phyloP scores from a whole-genome alignment of 2,329 filamentous ascomycete genomes.

The Dactylellina cionopaga region DNA sequence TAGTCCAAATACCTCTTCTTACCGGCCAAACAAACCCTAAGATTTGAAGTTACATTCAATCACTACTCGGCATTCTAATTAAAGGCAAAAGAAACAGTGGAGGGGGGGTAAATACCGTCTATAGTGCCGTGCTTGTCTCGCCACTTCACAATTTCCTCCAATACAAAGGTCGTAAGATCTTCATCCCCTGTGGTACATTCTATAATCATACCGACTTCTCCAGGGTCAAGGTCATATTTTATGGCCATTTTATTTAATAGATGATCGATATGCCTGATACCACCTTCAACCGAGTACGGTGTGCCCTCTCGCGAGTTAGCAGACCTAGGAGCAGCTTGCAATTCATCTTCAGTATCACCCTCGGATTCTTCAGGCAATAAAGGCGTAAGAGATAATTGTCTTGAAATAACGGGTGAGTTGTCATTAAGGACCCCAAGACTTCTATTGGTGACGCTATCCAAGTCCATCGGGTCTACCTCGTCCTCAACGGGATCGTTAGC shows the following conservation, averaged over 20 bases:
- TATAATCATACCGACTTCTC: conserved; percentile 18
- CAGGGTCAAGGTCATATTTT: conserved; percentile 1
- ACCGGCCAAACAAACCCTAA: conserved; percentile 27
- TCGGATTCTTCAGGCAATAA: conserved; percentile 7
- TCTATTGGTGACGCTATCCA: conserved; percentile 26
- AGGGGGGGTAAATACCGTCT: neutral
- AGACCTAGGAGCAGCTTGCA: no score
- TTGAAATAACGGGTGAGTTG: conserved; percentile 12
- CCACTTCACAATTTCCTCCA: neutral
- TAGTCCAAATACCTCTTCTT: conserved; percentile 20
- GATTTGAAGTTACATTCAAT: neutral
- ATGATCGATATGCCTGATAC: neutral
- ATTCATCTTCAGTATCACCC: neutral
- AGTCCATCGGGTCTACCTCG: conserved; percentile 24
- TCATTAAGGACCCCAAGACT: conserved; percentile 25
- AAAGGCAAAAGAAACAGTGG: neutral
- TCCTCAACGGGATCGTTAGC: conserved; percentile 1
- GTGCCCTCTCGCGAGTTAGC: neutral
- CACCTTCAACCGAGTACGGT: neutral
- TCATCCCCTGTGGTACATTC: conserved; percentile 20
- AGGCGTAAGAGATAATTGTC: conserved; percentile 1
- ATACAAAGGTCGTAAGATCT: conserved; percentile 6
- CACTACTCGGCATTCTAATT: neutral
- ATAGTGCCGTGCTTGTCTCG: neutral
- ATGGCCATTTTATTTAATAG: neutral